Conservation (phyloP, 805 yeast genomes). For the Yamadazyma kitorensis region DNA sequence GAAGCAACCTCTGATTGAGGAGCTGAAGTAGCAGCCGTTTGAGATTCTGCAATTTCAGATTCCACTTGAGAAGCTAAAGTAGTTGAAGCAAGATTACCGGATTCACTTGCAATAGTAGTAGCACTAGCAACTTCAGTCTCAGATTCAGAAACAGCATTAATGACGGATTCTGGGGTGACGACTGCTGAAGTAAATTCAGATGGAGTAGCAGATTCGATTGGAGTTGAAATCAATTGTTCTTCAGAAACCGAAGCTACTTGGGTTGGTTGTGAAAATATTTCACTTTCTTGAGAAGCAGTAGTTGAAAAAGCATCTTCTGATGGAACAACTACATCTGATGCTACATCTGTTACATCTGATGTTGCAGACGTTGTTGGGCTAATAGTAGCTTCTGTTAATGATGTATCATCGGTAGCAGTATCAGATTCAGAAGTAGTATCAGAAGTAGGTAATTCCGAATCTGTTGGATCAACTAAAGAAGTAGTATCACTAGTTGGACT, state of each 20-base stretch:
- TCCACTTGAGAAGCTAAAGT: neutral
- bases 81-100: neutral
- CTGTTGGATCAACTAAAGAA: neutral
- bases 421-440: constrained; percentile 1
- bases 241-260: no score
- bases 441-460: neutral
- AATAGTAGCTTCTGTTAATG: neutral
- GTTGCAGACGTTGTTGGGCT: neutral
- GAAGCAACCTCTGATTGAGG: constrained; percentile 2
- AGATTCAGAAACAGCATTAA: constrained; percentile 2
- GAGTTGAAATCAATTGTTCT: neutral
- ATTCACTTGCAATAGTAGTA: constrained; percentile 2
- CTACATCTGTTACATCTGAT: constrained; percentile 5
- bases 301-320: constrained; percentile 1
- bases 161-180: constrained; percentile 1
- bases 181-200: constrained; percentile 4
- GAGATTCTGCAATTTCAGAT: constrained; percentile 2
- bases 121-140: constrained; percentile 5
- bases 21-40: constrained; percentile 1
- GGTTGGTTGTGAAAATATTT: neutral
- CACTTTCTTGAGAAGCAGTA: constrained; percentile 6
- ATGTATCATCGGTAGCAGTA: neutral
- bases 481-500: constrained; percentile 2
- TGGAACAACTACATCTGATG: constrained; percentile 1
- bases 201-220: constrained; percentile 1